Base-by-base conservation (phyloP, 116 monocot species). In the Papilionanthe hybrid region DNA sequence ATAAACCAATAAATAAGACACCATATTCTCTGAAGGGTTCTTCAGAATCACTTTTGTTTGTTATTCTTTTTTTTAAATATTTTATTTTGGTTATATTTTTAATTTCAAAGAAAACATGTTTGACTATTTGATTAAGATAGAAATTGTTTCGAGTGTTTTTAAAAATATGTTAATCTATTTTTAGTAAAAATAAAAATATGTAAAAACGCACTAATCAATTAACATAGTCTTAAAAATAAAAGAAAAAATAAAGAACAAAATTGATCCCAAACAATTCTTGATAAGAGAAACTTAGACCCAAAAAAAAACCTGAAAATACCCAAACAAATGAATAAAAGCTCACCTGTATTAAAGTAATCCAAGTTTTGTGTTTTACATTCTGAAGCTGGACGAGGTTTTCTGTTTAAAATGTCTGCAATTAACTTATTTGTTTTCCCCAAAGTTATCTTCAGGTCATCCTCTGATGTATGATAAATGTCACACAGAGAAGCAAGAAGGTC, bases 321-420 rank as follows among this genome's bases (percentile, higher is more conserved):
- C 17, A 30, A 32, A 15, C 32, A 69, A 44, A 73, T 44, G 20
- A 44, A 73, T 73, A 73, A 44, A 15, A n/a, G 44, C 44, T 37
- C 23, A 84, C 89, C 89, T 89, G 84, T 73, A 57, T 84, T 65
- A 55, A 89, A 80, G 75, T 75, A 72, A 82, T 77, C 77, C 22
- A 89, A 42, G 55, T 75, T 79, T 84, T 84, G 84, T 43, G 12
- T 76, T 58, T 50, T 78, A 75, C 48, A 80, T 50, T 82, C 78
- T 78, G 82, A 86, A 80, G 82, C 80, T 49, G 81, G 69, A 71
- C 82, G 55, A 29, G 86, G 86, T 18, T 84, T 82, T 78, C 86
- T 89, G 48, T 89, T 89, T 75, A 89, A 69, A 81, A 89, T 82
- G 66, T 86, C 79, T 41, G 69, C 71, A 82, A 89, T 89, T 75